A percentile compares a stretch with the other conserved stretches of the same genome.
These are phyloP conservation scores for Rubroshorea leprosula DNA, from an alignment of 345 rosid genomes.

Conservation along the genomic window DNA sequence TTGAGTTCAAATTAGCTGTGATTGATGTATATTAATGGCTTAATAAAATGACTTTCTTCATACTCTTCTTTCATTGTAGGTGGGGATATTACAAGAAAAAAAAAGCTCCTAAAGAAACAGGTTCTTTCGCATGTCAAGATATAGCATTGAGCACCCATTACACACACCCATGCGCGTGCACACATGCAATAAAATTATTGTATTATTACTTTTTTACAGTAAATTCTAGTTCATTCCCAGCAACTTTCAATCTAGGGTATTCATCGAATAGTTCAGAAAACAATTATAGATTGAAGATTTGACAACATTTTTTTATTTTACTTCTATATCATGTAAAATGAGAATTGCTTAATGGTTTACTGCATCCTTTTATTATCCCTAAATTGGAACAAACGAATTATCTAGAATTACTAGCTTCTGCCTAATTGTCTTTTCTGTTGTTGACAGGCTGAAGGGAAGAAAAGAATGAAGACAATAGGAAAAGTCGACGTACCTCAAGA, in stretches of 20 bases:
- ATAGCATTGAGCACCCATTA: too few species aligned
- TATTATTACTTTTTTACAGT: too few species aligned
- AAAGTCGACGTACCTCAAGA: conserved; percentile 98
- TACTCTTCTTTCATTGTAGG: conserved; percentile 40
- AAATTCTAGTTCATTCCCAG: background rate
- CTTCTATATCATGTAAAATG: too few species aligned
- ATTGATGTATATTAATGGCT: background rate
- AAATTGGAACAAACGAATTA: background rate
- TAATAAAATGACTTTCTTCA: conserved; percentile 8
- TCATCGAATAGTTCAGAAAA: too few species aligned
- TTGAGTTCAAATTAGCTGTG: background rate
- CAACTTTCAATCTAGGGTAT: too few species aligned
- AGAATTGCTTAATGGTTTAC: too few species aligned
- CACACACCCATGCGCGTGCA: too few species aligned
- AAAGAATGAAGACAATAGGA: conserved; percentile 96
- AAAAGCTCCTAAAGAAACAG: conserved; percentile 96
- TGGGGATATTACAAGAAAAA: conserved; percentile 92
- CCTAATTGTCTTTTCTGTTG: background rate
- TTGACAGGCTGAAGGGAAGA: conserved; percentile 91
- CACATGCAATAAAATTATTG: too few species aligned
- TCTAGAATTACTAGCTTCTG: background rate
- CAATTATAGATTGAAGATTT: too few species aligned
- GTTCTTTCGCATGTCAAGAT: conserved; percentile 23
- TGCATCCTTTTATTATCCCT: too few species aligned
- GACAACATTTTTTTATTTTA: too few species aligned